Conservation (phyloP, 352 stramenopile species). For the Pythium sukuiense region DNA sequence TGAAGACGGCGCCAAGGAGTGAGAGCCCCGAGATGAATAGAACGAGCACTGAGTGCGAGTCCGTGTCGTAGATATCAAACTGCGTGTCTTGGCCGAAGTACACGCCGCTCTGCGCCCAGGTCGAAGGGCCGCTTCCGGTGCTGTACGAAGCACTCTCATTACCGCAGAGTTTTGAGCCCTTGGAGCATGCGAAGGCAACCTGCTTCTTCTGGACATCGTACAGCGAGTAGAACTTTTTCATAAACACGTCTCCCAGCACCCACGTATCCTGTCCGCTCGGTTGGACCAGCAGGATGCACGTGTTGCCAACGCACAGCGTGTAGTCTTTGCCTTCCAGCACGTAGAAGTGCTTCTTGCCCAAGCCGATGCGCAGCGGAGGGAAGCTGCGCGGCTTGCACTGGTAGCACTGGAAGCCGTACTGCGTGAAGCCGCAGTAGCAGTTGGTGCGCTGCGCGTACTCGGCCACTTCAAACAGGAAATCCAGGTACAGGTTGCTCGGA, state of each 20-base stretch:
- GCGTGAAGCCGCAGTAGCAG: slow-evolving; percentile 77
- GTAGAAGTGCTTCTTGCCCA: slow-evolving; percentile 68
- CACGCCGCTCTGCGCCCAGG: slow-evolving; percentile 18
- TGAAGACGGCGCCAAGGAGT: slow-evolving; percentile 62
- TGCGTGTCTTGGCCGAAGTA: slow-evolving; percentile 31
- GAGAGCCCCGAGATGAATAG: slow-evolving; percentile 74
- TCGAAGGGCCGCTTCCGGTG: slow-evolving; percentile 14
- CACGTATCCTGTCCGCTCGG: slow-evolving; percentile 89
- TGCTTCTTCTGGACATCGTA: slow-evolving; percentile 89
- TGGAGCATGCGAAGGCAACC: slow-evolving; percentile 79
- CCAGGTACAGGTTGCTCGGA: slow-evolving; percentile 77
- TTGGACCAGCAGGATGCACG: slow-evolving; percentile 75
- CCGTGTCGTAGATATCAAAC: slow-evolving; percentile 72
- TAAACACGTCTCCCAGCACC: slow-evolving; percentile 97
- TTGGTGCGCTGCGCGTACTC: slow-evolving; percentile 58
- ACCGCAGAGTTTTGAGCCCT: slow-evolving; percentile 49
- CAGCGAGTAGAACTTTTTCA: slow-evolving; percentile 95
- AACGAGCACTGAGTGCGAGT: slow-evolving; percentile 70
- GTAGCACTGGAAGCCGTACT: slow-evolving; percentile 86
- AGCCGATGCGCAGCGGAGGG: slow-evolving; percentile 57
- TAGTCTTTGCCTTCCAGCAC: slow-evolving; percentile 68
- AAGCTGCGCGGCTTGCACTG: slow-evolving; percentile 67
- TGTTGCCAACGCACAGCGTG: slow-evolving; percentile 75
- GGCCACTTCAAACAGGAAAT: slow-evolving; percentile 70
- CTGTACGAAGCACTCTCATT: slow-evolving; percentile 25